Base-by-base conservation (phyloP, 1,139 yeast genomes). In the Candida freyschussii region DNA sequence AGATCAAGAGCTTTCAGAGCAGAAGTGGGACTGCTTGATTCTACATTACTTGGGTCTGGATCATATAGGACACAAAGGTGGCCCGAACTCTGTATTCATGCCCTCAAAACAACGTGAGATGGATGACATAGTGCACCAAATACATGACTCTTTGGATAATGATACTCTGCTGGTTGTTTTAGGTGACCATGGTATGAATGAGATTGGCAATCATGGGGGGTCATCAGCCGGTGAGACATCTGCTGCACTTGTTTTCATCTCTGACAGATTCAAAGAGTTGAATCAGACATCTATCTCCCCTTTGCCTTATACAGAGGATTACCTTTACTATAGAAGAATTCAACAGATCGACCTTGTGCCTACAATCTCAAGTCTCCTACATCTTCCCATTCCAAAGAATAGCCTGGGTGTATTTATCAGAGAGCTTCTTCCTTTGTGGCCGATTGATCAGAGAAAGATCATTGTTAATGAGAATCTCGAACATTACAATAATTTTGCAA, bases 1-100 rank as follows among this genome's bases (percentile, higher is more conserved):
- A 24, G 76, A 73, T 29, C 44, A 53, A 4, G 83, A 82, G 44
- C 57, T 86, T 4, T 8, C 36, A 3, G 43, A 45, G 6, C 44
- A 48, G 7, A 41, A 65, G 1, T 91, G 97, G 97, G 96, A 91
- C 55, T 82, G 79, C 3, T 61, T 91, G 41, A 82, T 93, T 30
- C 62, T 93, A 32, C 98, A 93, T 55, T 93, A 91, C 52, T 64
- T 93, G 17, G 99, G 98, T 0, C 63, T 93, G 28, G 98, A 93
- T 55, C 98, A 93, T 56, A 93, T 93, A 47, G 98, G 99, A 1
- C 98, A 93, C 56, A 89, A 87, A 53, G 94, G 95, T 23, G 99
- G 98, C 0, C 93, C 98, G 0, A 51, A 63, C 5, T 85, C 96
- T 6, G 60, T 69, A 0, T 79, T 76, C 47, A 91, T 93, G 98